phyloP scores from a whole-genome alignment of 192 early-diverging fungal genomes.

The Podila epicladia region DNA sequence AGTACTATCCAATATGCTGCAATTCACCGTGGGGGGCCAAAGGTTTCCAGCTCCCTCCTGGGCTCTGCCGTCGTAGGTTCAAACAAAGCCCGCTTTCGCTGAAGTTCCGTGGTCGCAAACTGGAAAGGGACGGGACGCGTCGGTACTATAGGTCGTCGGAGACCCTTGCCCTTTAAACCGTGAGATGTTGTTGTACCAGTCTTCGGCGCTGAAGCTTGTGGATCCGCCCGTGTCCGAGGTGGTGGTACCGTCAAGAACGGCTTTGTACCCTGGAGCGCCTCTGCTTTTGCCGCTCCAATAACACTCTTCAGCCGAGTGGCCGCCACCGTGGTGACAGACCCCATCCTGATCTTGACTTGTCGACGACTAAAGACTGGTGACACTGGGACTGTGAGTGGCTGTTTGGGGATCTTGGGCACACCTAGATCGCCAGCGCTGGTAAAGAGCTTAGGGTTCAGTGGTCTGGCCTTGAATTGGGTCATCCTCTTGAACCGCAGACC shows the following conservation, averaged over 20 bases:
- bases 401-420: slow-evolving; percentile 25
- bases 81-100: slow-evolving; percentile 8
- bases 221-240: background rate
- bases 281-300: background rate
- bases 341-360: background rate
- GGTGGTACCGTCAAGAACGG: background rate
- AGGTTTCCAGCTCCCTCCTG: background rate
- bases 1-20: background rate
- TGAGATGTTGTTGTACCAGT: slow-evolving; percentile 13
- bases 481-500: slow-evolving; percentile 11
- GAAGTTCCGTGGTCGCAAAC: slow-evolving; percentile 44
- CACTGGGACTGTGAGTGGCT: slow-evolving; percentile 25
- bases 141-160: background rate
- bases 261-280: background rate
- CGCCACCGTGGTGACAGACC: background rate
- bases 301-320: slow-evolving; percentile 14
- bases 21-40: background rate
- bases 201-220: background rate
- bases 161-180: slow-evolving; percentile 4
- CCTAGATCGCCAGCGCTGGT: slow-evolving; percentile 44
- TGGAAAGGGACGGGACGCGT: slow-evolving; percentile 36
- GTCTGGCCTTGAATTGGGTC: slow-evolving; percentile 36
- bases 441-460: slow-evolving; percentile 35
- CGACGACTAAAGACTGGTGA: slow-evolving; percentile 32
- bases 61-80: background rate